These are phyloP conservation scores for Suillus ampliporus DNA, from an alignment of 768 basidiomycete genomes.

Conservation along the genomic window DNA sequence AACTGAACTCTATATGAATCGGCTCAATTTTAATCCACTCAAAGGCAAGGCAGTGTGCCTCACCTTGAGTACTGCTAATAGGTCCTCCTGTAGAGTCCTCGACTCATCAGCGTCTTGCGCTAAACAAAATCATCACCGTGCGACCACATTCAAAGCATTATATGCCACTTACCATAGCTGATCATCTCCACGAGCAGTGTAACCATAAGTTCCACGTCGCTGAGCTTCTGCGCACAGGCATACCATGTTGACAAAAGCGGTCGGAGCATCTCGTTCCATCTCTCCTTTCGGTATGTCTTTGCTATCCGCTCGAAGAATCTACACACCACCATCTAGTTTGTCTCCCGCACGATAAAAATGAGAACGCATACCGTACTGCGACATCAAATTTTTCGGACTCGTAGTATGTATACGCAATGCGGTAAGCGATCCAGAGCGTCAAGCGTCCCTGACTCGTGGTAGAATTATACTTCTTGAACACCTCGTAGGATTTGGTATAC, in stretches of 20 bases:
- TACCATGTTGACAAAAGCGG: conserved; percentile 84
- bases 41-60: conserved; percentile 10
- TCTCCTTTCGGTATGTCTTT: conserved; percentile 84
- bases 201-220: conserved; percentile 77
- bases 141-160: neutral
- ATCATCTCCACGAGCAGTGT: conserved; percentile 85
- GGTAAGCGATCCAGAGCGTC: conserved; percentile 89
- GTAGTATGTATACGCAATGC: conserved; percentile 88
- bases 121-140: conserved; percentile 30
- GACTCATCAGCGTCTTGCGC: conserved; percentile 51
- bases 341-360: neutral
- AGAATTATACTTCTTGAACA: conserved; percentile 81
- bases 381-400: conserved; percentile 83
- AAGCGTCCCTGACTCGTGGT: conserved; percentile 70
- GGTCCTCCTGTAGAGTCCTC: conserved; percentile 64
- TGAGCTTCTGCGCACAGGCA: conserved; percentile 78
- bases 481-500: conserved; percentile 92
- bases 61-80: conserved; percentile 77
- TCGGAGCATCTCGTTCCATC: conserved; percentile 76
- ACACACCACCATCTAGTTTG: conserved; percentile 1
- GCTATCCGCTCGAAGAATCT: conserved; percentile 96
- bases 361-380: conserved; percentile 74
- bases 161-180: conserved; percentile 60
- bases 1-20: conserved; percentile 62
- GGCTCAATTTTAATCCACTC: conserved; percentile 2